phyloP scores from a whole-genome alignment of 2,329 filamentous ascomycete species.

The Epichloe typhina region DNA sequence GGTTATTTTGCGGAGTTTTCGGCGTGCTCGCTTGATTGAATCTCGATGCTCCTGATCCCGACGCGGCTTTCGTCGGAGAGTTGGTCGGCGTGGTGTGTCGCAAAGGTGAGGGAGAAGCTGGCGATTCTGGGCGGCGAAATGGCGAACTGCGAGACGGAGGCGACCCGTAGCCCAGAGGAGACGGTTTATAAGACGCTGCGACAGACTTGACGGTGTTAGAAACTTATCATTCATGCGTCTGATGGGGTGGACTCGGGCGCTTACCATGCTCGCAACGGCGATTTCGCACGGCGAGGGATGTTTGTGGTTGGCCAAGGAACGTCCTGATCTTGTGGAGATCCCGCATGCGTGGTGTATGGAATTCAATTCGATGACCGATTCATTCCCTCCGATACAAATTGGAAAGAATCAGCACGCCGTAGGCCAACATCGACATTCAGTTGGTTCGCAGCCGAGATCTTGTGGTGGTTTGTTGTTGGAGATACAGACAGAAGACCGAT shows the following conservation, averaged over 20 bases:
- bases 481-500: background rate
- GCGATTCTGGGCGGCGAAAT: slow-evolving; percentile 48
- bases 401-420: background rate
- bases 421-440: background rate
- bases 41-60: slow-evolving; percentile 14
- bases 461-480: background rate
- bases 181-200: slow-evolving; percentile 52
- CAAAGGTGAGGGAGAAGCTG: slow-evolving; percentile 51
- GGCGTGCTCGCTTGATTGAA: slow-evolving; percentile 30
- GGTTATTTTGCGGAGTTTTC: slow-evolving; percentile 23
- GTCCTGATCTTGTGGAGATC: slow-evolving; percentile 1
- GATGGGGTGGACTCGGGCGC: slow-evolving; percentile 7
- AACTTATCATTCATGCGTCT: slow-evolving; percentile 12
- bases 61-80: slow-evolving; percentile 39
- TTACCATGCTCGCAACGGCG: slow-evolving; percentile 18
- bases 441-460: background rate
- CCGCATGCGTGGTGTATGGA: background rate
- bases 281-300: background rate
- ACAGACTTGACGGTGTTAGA: slow-evolving; percentile 32
- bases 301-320: slow-evolving; percentile 13
- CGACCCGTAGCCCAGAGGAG: slow-evolving; percentile 58
- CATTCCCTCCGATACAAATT: background rate
- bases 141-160: slow-evolving; percentile 46
- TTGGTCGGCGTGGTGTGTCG: slow-evolving; percentile 51
- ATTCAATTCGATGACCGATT: background rate